phyloP scores from a whole-genome alignment of 2,329 filamentous ascomycete genomes.

The Massarina eburnea region DNA sequence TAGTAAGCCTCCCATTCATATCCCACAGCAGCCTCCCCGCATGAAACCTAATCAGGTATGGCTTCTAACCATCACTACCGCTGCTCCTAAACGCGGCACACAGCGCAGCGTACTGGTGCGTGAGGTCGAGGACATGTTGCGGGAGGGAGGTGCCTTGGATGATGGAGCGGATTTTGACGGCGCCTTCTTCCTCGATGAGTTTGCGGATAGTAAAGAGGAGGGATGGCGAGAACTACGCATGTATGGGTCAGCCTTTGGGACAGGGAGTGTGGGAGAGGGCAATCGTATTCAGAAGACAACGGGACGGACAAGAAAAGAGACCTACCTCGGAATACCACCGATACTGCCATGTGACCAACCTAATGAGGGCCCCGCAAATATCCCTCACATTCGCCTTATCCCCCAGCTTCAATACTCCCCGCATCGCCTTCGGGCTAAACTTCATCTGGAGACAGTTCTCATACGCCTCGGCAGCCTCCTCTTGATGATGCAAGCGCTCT shows the following conservation, averaged over 20 bases:
- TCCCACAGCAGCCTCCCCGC: neutral
- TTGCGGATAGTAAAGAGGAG: conserved; percentile 85
- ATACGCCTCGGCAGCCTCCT: conserved; percentile 92
- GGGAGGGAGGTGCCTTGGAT: conserved; percentile 94
- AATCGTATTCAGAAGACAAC: neutral
- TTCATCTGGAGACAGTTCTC: conserved; percentile 81
- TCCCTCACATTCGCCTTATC: conserved; percentile 76
- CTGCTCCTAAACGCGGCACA: conserved; percentile 95
- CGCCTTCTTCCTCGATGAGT: conserved; percentile 95
- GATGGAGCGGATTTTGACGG: conserved; percentile 95
- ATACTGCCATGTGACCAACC: conserved; percentile 96
- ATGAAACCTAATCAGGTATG: neutral
- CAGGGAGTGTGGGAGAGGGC: neutral
- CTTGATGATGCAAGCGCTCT: conserved; percentile 85
- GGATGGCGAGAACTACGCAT: conserved; percentile 92
- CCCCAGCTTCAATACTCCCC: conserved; percentile 78
- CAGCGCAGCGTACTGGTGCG: conserved; percentile 91
- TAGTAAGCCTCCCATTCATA: neutral
- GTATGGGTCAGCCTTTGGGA: conserved; percentile 9
- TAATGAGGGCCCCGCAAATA: conserved; percentile 81
- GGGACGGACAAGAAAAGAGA: neutral
- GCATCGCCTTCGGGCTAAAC: conserved; percentile 91
- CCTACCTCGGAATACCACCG: conserved; percentile 92
- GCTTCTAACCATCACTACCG: conserved; percentile 62
- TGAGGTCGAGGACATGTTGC: conserved; percentile 89